These are phyloP conservation scores for Helicostylum pulchrum DNA, from an alignment of 192 early-diverging fungal species.

Conservation along the genomic window DNA sequence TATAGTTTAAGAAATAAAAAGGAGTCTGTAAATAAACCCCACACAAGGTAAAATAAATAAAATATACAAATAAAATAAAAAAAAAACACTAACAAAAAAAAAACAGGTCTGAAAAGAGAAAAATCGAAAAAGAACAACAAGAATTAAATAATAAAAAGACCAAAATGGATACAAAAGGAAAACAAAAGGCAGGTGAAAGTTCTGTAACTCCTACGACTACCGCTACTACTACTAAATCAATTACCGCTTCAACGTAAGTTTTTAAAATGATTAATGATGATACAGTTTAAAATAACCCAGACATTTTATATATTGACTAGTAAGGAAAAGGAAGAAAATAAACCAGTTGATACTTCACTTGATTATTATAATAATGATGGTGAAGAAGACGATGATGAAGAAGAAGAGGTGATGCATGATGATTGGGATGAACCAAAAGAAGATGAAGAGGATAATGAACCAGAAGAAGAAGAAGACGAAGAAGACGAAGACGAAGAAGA, in stretches of 20 bases:
- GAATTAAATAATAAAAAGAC: constrained; percentile 7
- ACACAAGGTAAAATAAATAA: neutral
- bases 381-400: constrained; percentile 12
- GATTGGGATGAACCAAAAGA: constrained; percentile 33
- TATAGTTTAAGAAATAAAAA: neutral
- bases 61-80: neutral
- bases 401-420: constrained; percentile 21
- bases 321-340: neutral
- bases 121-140: constrained; percentile 8
- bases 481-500: constrained; percentile 34
- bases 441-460: constrained; percentile 19
- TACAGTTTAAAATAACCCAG: neutral
- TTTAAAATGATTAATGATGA: neutral
- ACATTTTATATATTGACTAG: neutral
- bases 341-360: neutral
- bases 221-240: too few relatives aligned
- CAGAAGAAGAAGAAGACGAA: constrained; percentile 23
- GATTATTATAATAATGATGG: neutral
- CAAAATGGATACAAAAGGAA: constrained; percentile 7
- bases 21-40: neutral
- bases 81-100: neutral
- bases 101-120: constrained; percentile 11
- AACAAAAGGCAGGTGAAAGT: constrained; percentile 9
- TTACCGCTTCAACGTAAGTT: neutral
- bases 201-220: neutral